These are phyloP conservation scores for Parathielavia appendiculata DNA, from an alignment of 495 filamentous ascomycete species.

Conservation along the genomic window DNA sequence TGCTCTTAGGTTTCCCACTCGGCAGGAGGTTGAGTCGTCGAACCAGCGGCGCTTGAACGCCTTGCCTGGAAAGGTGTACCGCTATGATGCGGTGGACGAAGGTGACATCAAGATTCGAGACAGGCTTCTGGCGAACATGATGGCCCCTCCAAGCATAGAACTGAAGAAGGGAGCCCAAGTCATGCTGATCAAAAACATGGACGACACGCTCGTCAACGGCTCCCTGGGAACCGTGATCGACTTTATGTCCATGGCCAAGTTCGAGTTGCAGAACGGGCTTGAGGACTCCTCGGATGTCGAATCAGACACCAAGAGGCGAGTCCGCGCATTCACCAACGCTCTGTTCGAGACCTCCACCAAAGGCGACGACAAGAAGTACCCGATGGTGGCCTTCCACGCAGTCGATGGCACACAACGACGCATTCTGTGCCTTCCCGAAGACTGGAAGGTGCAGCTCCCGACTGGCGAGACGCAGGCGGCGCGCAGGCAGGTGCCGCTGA, in stretches of 20 bases:
- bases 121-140: conserved; percentile 79
- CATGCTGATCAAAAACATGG: conserved; percentile 99
- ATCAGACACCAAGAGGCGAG: conserved; percentile 42
- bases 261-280: conserved; percentile 55
- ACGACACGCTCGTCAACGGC: conserved; percentile 89
- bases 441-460: conserved; percentile 95
- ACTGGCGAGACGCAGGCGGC: conserved; percentile 91
- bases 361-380: conserved; percentile 54
- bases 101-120: conserved; percentile 69
- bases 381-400: conserved; percentile 74
- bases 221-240: conserved; percentile 78
- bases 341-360: conserved; percentile 21
- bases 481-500: conserved; percentile 73
- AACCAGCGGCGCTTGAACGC: conserved; percentile 68
- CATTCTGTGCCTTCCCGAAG: conserved; percentile 76
- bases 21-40: conserved; percentile 81
- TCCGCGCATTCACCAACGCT: conserved; percentile 36
- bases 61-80: conserved; percentile 61
- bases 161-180: conserved; percentile 93
- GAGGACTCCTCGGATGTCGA: conserved; percentile 46
- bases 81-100: conserved; percentile 68
- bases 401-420: conserved; percentile 72
- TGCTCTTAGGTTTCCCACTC: conserved; percentile 70
- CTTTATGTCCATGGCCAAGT: conserved; percentile 81
- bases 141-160: conserved; percentile 72